These are phyloP conservation scores for Irpex lacteus DNA, from an alignment of 1,284 basidiomycete species.

Conservation along the genomic window DNA sequence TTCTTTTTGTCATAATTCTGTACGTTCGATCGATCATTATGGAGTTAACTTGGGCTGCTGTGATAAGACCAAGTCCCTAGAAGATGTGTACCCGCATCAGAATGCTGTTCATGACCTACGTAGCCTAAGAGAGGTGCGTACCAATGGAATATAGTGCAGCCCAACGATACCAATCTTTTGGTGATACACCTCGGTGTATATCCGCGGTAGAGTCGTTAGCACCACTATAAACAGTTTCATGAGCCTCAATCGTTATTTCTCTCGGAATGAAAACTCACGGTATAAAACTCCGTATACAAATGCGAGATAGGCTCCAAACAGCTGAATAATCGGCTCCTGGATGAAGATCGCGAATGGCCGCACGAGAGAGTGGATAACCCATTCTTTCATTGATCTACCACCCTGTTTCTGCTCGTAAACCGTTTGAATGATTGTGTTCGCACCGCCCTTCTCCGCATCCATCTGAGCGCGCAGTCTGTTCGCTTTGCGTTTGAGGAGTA, in stretches of 20 bases:
- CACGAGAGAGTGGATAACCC: conserved; percentile 38
- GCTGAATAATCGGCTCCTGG: conserved; percentile 48
- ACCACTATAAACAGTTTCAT: conserved; percentile 37
- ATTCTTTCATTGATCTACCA: conserved; percentile 35
- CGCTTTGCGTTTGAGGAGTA: conserved; percentile 61
- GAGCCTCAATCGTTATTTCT: background rate
- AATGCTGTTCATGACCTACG: background rate
- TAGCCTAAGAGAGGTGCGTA: conserved; percentile 4
- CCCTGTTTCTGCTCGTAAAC: conserved; percentile 25
- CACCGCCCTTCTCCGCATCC: conserved; percentile 40
- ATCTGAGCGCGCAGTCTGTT: conserved; percentile 44
- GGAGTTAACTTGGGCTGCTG: conserved; percentile 57
- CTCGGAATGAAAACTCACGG: conserved; percentile 36
- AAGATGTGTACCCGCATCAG: background rate
- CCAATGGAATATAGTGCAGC: conserved; percentile 62
- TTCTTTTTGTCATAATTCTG: conserved; percentile 42
- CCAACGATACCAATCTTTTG: conserved; percentile 53
- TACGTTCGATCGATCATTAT: conserved; percentile 54
- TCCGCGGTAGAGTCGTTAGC: conserved; percentile 60
- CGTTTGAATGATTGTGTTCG: conserved; percentile 36
- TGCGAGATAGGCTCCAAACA: conserved; percentile 44
- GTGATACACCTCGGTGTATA: conserved; percentile 52
- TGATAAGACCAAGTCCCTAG: conserved; percentile 32
- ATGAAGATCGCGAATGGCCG: conserved; percentile 47
- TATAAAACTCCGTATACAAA: conserved; percentile 53